phyloP scores from a whole-genome alignment of 768 basidiomycete genomes.

The Porpolomopsis calyptriformis region DNA sequence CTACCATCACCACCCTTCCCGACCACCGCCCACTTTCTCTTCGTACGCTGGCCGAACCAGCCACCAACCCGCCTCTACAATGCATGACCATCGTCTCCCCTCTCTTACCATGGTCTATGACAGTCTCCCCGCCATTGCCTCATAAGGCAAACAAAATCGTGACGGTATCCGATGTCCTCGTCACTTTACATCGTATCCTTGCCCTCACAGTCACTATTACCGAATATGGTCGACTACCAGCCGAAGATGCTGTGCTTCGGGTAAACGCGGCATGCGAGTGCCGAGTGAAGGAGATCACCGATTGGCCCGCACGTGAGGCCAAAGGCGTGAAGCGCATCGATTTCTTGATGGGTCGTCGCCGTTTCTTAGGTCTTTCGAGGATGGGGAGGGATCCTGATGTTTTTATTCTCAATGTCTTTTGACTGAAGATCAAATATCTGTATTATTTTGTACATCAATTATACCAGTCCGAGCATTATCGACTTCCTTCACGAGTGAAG shows the following conservation, averaged over 20 bases:
- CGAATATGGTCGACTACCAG: background rate
- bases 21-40: constrained; percentile 2
- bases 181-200: constrained; percentile 34
- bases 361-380: constrained; percentile 6
- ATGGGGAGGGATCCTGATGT: constrained; percentile 1
- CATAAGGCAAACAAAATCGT: constrained; percentile 4
- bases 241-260: background rate
- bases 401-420: background rate
- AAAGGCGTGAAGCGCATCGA: constrained; percentile 2
- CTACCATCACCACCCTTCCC: constrained; percentile 14
- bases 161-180: constrained; percentile 30
- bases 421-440: too few relatives aligned
- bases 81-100: constrained; percentile 23
- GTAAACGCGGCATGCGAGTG: background rate
- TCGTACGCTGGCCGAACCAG: constrained; percentile 20
- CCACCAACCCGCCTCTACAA: constrained; percentile 25
- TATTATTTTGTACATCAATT: too few relatives aligned
- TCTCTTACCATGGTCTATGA: constrained; percentile 25
- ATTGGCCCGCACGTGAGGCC: background rate
- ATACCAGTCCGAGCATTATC: too few relatives aligned
- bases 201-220: constrained; percentile 27
- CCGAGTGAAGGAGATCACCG: background rate
- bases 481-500: too few relatives aligned
- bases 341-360: constrained; percentile 3
- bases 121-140: constrained; percentile 15